Conservation (phyloP, 2,329 filamentous ascomycete genomes). For the Fusarium pseudonygamai region DNA sequence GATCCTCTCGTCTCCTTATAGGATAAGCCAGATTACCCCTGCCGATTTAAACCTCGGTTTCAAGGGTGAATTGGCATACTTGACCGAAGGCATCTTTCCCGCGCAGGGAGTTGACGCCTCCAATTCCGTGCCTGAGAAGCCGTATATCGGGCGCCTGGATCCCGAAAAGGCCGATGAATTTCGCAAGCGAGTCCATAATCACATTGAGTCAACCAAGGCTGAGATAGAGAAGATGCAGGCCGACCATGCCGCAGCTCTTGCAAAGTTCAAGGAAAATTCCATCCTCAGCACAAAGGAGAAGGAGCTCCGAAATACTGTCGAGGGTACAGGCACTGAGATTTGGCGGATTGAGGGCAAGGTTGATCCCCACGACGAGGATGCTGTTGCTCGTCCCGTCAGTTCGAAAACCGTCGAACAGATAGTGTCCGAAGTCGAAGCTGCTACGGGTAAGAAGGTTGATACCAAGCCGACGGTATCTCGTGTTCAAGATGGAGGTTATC, state of each 20-base stretch:
- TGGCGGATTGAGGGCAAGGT: slow-evolving; percentile 70
- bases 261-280: slow-evolving; percentile 76
- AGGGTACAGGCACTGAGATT: slow-evolving; percentile 67
- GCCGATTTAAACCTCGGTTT: slow-evolving; percentile 87
- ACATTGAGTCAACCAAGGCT: slow-evolving; percentile 75
- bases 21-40: slow-evolving; percentile 84
- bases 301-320: slow-evolving; percentile 73
- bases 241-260: slow-evolving; percentile 79
- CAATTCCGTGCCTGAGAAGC: slow-evolving; percentile 61
- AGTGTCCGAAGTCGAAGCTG: slow-evolving; percentile 75
- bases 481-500: slow-evolving; percentile 80
- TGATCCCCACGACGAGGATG: slow-evolving; percentile 61
- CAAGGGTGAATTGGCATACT: slow-evolving; percentile 79
- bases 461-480: slow-evolving; percentile 72
- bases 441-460: slow-evolving; percentile 73
- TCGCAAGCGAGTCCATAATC: slow-evolving; percentile 77
- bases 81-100: slow-evolving; percentile 89
- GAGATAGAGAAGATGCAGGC: slow-evolving; percentile 88
- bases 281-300: slow-evolving; percentile 78
- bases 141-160: slow-evolving; percentile 72
- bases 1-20: slow-evolving; percentile 89
- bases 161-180: slow-evolving; percentile 85
- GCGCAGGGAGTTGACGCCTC: slow-evolving; percentile 62
- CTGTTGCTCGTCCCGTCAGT: slow-evolving; percentile 48
- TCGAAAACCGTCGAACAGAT: slow-evolving; percentile 75